Conservation (phyloP, 208 protist species). For the Acanthamoeba sp. region DNA sequence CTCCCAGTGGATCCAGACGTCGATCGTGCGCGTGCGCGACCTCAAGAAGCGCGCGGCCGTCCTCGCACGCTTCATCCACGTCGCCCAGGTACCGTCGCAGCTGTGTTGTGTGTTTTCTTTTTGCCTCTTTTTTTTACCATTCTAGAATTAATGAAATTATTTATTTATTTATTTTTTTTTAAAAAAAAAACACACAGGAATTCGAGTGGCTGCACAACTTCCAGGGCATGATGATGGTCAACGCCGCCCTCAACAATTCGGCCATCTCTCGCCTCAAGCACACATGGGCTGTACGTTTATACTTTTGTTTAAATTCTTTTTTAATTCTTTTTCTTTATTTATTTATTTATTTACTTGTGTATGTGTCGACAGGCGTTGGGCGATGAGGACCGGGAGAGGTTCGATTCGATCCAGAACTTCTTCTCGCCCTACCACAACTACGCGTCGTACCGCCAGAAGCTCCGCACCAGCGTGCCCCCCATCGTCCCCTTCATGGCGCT, state of each 20-base stretch:
- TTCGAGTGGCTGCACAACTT: slow-evolving; percentile 59
- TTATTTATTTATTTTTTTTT: no score
- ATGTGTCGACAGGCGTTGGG: not conserved
- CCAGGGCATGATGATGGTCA: slow-evolving; percentile 69
- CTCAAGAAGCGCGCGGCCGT: slow-evolving; percentile 11
- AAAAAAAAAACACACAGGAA: no score
- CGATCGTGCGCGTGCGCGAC: slow-evolving; percentile 38
- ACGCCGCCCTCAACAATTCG: slow-evolving; percentile 28
- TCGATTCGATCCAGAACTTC: slow-evolving; percentile 32
- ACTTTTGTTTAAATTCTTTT: not conserved
- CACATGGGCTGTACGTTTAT: slow-evolving; percentile 21
- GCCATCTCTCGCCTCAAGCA: slow-evolving; percentile 40
- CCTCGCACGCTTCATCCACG: slow-evolving; percentile 12
- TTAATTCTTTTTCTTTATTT: not conserved
- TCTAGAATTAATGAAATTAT: no score
- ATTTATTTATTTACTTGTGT: not conserved
- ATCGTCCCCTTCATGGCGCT: slow-evolving; percentile 50
- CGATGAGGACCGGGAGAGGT: not conserved
- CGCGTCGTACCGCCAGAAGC: slow-evolving; percentile 20
- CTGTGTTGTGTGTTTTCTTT: no score
- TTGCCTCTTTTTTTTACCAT: not conserved
- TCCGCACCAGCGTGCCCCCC: slow-evolving; percentile 9
- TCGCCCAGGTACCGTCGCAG: slow-evolving; percentile 25
- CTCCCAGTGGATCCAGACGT: slow-evolving; percentile 49
- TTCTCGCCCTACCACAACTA: slow-evolving; percentile 52